Evolutionary conservation across 139 green algal genomes (phyloP).

Genomic region (Coccomyxa sp.): DNA sequence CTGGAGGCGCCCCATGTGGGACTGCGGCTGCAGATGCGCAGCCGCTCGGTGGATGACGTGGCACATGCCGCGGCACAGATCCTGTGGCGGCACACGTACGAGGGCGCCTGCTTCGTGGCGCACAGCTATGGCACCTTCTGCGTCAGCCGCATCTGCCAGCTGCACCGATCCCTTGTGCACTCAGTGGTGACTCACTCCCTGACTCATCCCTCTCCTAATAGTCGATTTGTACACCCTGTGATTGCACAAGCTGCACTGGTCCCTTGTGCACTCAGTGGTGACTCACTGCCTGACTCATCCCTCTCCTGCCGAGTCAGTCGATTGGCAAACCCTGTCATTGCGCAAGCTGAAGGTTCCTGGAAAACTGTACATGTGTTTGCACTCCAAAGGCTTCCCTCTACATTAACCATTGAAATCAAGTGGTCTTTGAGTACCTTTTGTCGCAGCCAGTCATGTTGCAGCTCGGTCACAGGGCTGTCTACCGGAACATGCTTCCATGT

Average conservation of each 20-base stretch:
- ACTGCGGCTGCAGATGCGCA: conserved; percentile 31
- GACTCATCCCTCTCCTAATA: background rate
- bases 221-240: too few relatives aligned
- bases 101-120: conserved; percentile 26
- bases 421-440: too few relatives aligned
- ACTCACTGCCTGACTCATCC: background rate
- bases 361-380: too few relatives aligned
- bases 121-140: conserved; percentile 54
- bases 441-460: too few relatives aligned
- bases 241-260: conserved; percentile 28
- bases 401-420: too few relatives aligned
- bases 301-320: too few relatives aligned
- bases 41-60: conserved; percentile 23
- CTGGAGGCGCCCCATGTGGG: conserved; percentile 35
- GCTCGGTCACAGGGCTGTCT: too few relatives aligned
- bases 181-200: conserved; percentile 4
- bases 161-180: conserved; percentile 19
- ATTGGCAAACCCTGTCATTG: too few relatives aligned
- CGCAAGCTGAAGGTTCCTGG: too few relatives aligned
- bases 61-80: conserved; percentile 21
- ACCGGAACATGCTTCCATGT: background rate
- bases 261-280: conserved; percentile 17
- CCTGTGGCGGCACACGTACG: conserved; percentile 15
- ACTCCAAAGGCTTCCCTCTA: too few relatives aligned
- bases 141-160: conserved; percentile 33